A percentile compares a stretch with the other conserved stretches of the same genome.
Evolutionary conservation across 345 rosid genomes (phyloP).

Genomic region (Camelina sativa): DNA sequence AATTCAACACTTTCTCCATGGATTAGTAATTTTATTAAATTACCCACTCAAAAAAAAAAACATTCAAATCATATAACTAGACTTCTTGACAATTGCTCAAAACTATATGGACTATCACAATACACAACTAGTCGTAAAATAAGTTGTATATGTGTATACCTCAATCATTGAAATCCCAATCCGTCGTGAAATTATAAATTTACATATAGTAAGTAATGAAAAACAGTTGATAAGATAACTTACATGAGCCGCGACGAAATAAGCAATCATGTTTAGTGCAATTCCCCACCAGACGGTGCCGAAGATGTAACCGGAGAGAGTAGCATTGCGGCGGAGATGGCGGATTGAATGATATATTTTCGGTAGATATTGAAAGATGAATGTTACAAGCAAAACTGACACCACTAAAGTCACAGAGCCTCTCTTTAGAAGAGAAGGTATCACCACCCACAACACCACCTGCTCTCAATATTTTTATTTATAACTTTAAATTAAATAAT

Average conservation of each 20-base stretch:
- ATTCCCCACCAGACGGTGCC: conserved; percentile 99
- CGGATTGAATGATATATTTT: conserved; percentile 86
- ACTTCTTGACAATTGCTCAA: neutral
- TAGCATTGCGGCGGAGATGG: conserved; percentile 88
- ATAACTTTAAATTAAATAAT: conserved; percentile 7
- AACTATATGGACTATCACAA: conserved; percentile 1
- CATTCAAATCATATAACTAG: conserved; percentile 9
- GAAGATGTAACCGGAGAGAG: conserved; percentile 85
- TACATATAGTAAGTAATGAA: neutral
- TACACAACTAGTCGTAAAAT: conserved; percentile 1
- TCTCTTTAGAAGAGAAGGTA: conserved; percentile 63
- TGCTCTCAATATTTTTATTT: conserved; percentile 42
- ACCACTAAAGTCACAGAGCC: conserved; percentile 70
- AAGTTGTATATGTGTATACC: neutral
- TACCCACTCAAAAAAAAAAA: neutral
- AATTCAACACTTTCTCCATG: neutral
- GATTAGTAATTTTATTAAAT: neutral
- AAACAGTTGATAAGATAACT: conserved; percentile 35
- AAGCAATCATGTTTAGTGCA: conserved; percentile 89
- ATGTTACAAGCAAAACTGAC: conserved; percentile 66
- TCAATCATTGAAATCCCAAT: neutral
- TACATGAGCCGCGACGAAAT: conserved; percentile 95
- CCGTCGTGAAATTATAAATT: neutral
- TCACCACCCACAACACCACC: conserved; percentile 81
- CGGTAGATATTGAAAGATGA: conserved; percentile 94